phyloP scores from a whole-genome alignment of 345 rosid genomes.

The Cardiospermum halicacabum region DNA sequence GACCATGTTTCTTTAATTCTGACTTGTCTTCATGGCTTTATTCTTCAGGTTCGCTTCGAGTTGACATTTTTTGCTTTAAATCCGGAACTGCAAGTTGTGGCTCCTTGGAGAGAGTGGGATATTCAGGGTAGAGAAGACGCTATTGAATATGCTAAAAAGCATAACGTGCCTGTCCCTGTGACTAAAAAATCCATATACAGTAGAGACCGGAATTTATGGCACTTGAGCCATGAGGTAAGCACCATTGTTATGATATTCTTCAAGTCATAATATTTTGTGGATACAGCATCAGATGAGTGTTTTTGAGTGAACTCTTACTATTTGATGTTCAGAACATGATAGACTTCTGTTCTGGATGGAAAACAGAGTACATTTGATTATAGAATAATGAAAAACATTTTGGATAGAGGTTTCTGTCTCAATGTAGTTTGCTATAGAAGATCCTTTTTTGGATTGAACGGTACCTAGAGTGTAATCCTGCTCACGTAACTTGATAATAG shows the following conservation, averaged over 20 bases:
- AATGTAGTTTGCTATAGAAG: too few species aligned
- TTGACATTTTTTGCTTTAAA: slow-evolving; percentile 88
- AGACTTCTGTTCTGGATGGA: not conserved
- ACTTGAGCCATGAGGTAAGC: slow-evolving; percentile 87
- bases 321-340: not conserved
- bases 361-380: not conserved
- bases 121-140: slow-evolving; percentile 94
- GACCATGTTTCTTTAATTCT: slow-evolving; percentile 9
- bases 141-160: slow-evolving; percentile 90
- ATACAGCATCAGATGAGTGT: not conserved
- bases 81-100: slow-evolving; percentile 88
- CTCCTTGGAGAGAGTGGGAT: slow-evolving; percentile 99
- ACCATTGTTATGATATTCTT: not conserved
- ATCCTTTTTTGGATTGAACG: not conserved
- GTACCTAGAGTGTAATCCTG: not conserved
- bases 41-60: slow-evolving; percentile 84
- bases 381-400: not conserved
- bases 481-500: not conserved
- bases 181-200: slow-evolving; percentile 96
- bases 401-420: not conserved
- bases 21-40: slow-evolving; percentile 3
- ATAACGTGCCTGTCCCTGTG: slow-evolving; percentile 87
- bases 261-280: not conserved
- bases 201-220: slow-evolving; percentile 94
- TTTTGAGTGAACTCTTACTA: not conserved